A percentile compares a stretch with the other conserved stretches of the same genome.
Conservation (phyloP, 805 yeast genomes). For the Yarrowia keelungensis region DNA sequence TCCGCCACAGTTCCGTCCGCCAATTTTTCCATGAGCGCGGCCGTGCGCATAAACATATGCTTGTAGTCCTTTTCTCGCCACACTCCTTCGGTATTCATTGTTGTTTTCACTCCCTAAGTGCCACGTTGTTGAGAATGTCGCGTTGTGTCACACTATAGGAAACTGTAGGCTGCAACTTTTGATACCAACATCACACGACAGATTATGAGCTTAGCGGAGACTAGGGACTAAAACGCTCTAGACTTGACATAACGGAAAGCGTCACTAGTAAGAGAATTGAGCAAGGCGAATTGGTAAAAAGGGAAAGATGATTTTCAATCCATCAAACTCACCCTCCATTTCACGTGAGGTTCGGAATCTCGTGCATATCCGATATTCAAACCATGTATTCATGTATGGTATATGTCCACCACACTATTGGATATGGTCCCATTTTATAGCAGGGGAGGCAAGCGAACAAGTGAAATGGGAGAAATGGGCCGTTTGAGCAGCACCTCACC, state of each 20-base stretch:
- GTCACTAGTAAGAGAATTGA: too few relatives aligned
- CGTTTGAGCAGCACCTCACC: not conserved
- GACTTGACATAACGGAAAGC: too few relatives aligned
- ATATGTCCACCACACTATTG: conserved; percentile 18
- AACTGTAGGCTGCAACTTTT: not conserved
- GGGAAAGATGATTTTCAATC: too few relatives aligned
- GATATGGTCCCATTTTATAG: conserved; percentile 17
- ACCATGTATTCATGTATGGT: conserved; percentile 17
- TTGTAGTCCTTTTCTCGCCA: conserved; percentile 26
- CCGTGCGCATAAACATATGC: conserved; percentile 27
- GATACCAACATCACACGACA: not conserved
- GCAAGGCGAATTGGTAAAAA: not conserved
- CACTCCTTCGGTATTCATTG: conserved; percentile 16
- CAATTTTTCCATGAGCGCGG: conserved; percentile 32
- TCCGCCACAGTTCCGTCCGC: conserved; percentile 16
- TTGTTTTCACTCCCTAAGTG: not conserved
- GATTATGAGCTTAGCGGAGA: not conserved
- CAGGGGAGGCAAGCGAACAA: too few relatives aligned
- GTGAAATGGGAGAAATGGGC: not conserved
- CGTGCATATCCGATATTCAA: conserved; percentile 10
- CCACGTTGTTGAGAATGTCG: not conserved
- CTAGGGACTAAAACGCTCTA: not conserved
- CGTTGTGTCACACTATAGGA: not conserved
- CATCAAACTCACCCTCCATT: not conserved
- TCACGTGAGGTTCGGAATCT: not conserved